Base-by-base conservation (phyloP, 2,329 filamentous ascomycete genomes). In the Fusarium luffae region DNA sequence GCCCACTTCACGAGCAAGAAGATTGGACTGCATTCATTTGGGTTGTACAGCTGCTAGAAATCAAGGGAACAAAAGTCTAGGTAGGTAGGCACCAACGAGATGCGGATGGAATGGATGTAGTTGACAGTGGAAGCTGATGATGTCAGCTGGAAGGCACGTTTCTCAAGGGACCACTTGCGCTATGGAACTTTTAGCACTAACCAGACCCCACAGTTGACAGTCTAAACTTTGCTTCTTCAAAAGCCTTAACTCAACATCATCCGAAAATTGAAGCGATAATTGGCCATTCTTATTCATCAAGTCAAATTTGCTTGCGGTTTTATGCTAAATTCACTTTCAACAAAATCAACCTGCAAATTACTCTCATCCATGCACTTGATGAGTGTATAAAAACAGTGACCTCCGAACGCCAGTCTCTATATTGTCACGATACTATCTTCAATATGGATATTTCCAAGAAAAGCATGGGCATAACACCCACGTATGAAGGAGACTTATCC, bases 1-100 rank as follows among this genome's bases (percentile, higher is more conserved):
- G 81, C 93, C 93, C 66, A 90, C 85, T 78, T 92, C 90, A 81
- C 93, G 90, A 78, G 92, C 89, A 79, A 96, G 85, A 66, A 97
- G 84, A 78, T 90, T 89, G 77, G 88, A 90, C 93, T 95, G 84
- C 89, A 91, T 90, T 79, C 81, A 82, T 82, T 70, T 76, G 76
- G 23, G 42, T 42, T 59, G 37, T 34, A 16, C n/a, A 19, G 14
- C 18, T 47, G 27, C 25, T 10, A 42, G 14, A 37, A 28, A 40
- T 27, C 7, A 52, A 52, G 9, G 13, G 12, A 16, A 25, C 11
- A 12, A 43, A 43, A n/a, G 14, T 42, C 27, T 21, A 25, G 48
- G 23, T 21, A 25, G 48, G 23, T 21, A 25, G 48, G 23, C 40
- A 37, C 19, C 27, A 18, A 40, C 21, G 7, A 16, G 27, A n/a